phyloP scores from a whole-genome alignment of 2,329 filamentous ascomycete species.

The Colletotrichum sansevieriae region DNA sequence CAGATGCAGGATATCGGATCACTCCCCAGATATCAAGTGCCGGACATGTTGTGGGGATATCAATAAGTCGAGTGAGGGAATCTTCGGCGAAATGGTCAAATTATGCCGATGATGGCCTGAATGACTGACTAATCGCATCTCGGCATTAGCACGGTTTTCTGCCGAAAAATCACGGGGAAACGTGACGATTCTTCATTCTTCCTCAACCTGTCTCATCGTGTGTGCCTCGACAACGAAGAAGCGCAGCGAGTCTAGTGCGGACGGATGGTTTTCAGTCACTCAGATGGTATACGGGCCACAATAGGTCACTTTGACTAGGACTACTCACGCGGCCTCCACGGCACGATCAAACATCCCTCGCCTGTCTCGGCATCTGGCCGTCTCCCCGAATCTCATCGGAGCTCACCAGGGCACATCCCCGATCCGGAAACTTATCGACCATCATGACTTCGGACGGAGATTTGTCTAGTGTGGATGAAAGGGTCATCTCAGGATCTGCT shows the following conservation, averaged over 20 bases:
- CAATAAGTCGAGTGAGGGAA: not conserved
- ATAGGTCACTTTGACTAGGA: not conserved
- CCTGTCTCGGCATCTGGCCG: slow-evolving; percentile 5
- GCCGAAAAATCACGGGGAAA: slow-evolving; percentile 8
- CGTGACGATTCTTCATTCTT: not conserved
- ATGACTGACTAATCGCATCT: not conserved
- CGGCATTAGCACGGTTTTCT: not conserved
- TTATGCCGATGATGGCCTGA: slow-evolving; percentile 17
- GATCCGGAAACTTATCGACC: slow-evolving; percentile 4
- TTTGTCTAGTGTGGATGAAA: slow-evolving; percentile 30
- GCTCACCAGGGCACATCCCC: slow-evolving; percentile 11
- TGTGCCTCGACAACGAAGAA: slow-evolving; percentile 19
- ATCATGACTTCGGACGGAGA: slow-evolving; percentile 32
- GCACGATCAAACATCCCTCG: not conserved
- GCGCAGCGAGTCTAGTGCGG: not conserved
- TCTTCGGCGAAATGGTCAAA: not conserved
- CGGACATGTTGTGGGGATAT: slow-evolving; percentile 13
- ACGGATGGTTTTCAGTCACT: not conserved
- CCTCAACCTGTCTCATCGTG: not conserved
- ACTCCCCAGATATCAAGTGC: not conserved
- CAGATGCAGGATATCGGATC: not conserved
- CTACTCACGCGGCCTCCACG: not conserved
- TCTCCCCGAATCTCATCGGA: slow-evolving; percentile 27
- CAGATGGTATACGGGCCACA: not conserved
- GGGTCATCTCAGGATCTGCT: not conserved